Percentiles rank a stretch among this genome's conserved stretches.
phyloP scores from a whole-genome alignment of 139 green algal species.

The Chlorokybus atmophyticus region DNA sequence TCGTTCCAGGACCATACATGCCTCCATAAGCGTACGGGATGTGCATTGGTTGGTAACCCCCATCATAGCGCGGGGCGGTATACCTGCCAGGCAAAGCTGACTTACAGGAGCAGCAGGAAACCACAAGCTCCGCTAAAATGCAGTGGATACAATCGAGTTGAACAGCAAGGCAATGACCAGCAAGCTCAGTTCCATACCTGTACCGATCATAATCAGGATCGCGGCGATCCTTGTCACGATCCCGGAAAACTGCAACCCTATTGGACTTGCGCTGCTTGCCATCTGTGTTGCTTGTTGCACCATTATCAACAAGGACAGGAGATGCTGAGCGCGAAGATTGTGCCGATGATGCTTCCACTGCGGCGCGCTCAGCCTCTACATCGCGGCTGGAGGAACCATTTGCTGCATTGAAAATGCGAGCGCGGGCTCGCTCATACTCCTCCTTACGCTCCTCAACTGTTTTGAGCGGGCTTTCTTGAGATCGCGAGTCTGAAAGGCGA shows the following conservation, averaged over 20 bases:
- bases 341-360: background rate
- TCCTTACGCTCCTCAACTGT: constrained; percentile 28
- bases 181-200: constrained; percentile 3
- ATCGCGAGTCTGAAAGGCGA: background rate
- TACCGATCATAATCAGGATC: constrained; percentile 26
- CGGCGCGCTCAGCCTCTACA: constrained; percentile 1
- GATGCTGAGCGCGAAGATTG: background rate
- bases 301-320: background rate
- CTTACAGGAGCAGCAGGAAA: constrained; percentile 1
- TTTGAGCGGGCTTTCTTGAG: background rate
- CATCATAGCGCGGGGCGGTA: too few species aligned
- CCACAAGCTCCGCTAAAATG: too few species aligned
- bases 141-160: too few species aligned
- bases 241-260: constrained; percentile 20
- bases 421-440: constrained; percentile 21
- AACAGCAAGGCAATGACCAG: constrained; percentile 3
- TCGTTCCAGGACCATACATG: too few species aligned
- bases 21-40: too few species aligned
- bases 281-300: constrained; percentile 3
- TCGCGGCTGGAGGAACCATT: background rate
- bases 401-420: constrained; percentile 18
- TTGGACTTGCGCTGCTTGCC: background rate
- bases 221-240: constrained; percentile 19
- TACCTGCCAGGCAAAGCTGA: constrained; percentile 6
- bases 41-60: too few species aligned